Base-by-base conservation (phyloP, 1,139 yeast species). In the Blastobotrys petasosporus region DNA sequence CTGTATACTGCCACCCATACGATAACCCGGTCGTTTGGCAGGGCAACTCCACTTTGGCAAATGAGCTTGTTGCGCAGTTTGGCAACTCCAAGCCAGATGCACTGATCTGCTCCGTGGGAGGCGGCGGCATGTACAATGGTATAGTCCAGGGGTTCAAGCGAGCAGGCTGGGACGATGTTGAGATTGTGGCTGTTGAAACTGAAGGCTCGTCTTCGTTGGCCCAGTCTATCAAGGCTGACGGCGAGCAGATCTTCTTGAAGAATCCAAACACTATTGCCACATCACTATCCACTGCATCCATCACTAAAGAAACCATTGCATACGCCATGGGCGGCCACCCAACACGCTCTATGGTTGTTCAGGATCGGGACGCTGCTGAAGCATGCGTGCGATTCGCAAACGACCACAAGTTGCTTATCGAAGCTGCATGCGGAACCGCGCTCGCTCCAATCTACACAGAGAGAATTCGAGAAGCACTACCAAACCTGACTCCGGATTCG, bases 361-460 rank as follows among this genome's bases (percentile, higher is more conserved):
- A 74, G 11, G 90, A 83, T 55, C 48, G 64, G 4, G 80, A 80
- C 42, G 80, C 84, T 1, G 71, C 80, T 0, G 62, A 66, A 29
- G 78, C 81, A 0, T 71, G 82, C 50, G 58, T 80, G 15, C 67
- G 65, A 42, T 79, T 74, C 54, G 75, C 79, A 10, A 66, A 73
- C 16, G 75, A 71, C 39, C 76, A 71, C 54, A 72, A 73, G 39
- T 68, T 76, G 42, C 66, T 80, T 8, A 76, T 80, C 1, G 90
- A 82, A 55, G 87, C 88, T 0, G 87, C 88, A 1, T 83, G 90
- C 64, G 88, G 88, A 9, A 85, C 85, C 2, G 77, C 87, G 0
- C 57, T 82, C 25, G 76, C 82, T 20, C 68, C 79, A 11, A 71
- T 76, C 3, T 77, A 77, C 57, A 63, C 54, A 31, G 56, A 57